Evolutionary conservation across 805 yeast genomes (phyloP), one percentile per base, ranked within the genome.

Genomic region (Wickerhamiella musiphila): DNA sequence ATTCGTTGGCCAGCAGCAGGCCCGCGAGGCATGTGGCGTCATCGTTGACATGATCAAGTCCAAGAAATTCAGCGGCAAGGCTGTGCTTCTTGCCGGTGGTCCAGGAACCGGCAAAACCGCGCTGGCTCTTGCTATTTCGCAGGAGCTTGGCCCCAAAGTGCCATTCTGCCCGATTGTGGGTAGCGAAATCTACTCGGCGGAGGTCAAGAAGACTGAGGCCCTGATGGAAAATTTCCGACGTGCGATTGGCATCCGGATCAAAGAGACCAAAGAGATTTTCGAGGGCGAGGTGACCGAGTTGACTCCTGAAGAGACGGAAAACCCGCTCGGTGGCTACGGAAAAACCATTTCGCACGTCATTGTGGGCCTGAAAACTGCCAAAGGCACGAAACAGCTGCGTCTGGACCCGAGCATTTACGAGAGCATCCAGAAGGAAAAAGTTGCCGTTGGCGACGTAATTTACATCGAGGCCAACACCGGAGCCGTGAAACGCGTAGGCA

Each of bases 91-190:
- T 34, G 96, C 98, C 1, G 98, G 98, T 32, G 93, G 93, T 5
- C 96, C 98, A 7, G 94, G 96, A 0, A 86, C 96, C 5, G 98
- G 98, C 51, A 90, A 90, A 54, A 90, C 98, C 3, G 98, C 98
- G 1, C 66, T 90, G 47, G 96, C 96, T 0, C 65, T 90, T 47
- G 98, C 95, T 2, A 73, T 90, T 35, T 81, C 95, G 3, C 96
- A 90, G 53, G 94, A 82, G 53, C 64, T 90, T 46, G 98, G 98
- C 4, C 90, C 93, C 24, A 83, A 86, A 51, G 96, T 90, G 34
- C 98, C 98, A 29, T 90, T 90, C 53, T 84, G 94, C 49, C 96
- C 96, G 4, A 74, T 90, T 47, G 95, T 92, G 16, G 98, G 95
- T 23, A 71, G 83, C 36, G 98, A 90, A 57, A 63, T 90, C 38